Conservation (phyloP, 371 early-diverging fungal species). For the Ecytonucleospora hepatopenaei region DNA sequence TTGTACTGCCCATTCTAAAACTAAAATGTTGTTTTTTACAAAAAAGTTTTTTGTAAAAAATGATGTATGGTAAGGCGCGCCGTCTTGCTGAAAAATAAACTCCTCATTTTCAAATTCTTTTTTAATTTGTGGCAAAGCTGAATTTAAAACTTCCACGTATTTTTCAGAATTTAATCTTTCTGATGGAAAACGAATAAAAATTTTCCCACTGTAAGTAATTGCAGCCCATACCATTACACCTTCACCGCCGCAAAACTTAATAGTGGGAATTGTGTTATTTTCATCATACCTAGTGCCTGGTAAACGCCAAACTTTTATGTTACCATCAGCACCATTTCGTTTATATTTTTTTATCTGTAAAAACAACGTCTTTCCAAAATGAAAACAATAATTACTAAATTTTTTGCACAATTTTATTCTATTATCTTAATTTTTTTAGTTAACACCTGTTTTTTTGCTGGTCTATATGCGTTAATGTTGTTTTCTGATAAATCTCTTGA, state of each 20-base stretch:
- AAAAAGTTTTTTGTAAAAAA: constrained; percentile 39
- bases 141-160: constrained; percentile 66
- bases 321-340: constrained; percentile 54
- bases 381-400: constrained; percentile 37
- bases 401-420: constrained; percentile 41
- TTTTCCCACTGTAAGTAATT: constrained; percentile 49
- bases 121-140: constrained; percentile 17
- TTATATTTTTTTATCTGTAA: constrained; percentile 45
- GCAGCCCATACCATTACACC: constrained; percentile 21
- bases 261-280: constrained; percentile 47
- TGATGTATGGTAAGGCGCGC: constrained; percentile 37
- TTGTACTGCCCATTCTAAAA: constrained; percentile 5
- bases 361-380: constrained; percentile 38
- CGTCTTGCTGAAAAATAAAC: constrained; percentile 26
- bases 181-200: constrained; percentile 68
- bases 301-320: constrained; percentile 41
- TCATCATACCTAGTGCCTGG: constrained; percentile 49
- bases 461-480: no score
- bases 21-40: constrained; percentile 25
- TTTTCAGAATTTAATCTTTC: constrained; percentile 73
- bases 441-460: constrained; percentile 22
- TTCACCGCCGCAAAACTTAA: constrained; percentile 37
- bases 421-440: background rate
- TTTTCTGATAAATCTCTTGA: constrained; percentile 27
- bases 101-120: constrained; percentile 10